phyloP scores from a whole-genome alignment of 2,329 filamentous ascomycete genomes.

The Grosmannia serpens region DNA sequence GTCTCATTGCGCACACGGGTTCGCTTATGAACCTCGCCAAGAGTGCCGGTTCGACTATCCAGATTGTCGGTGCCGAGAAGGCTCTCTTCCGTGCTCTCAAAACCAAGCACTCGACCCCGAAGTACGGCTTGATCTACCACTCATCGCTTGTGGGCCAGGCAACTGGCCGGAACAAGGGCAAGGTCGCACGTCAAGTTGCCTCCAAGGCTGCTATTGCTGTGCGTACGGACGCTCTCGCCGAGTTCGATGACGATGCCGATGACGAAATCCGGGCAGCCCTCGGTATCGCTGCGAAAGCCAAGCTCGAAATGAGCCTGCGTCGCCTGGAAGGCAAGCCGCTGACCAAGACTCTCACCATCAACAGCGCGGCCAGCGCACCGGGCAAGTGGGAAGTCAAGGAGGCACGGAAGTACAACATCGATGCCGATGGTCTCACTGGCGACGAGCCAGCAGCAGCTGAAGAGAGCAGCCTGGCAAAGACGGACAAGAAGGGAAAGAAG shows the following conservation, averaged over 20 bases:
- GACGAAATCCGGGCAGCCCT: slow-evolving; percentile 83
- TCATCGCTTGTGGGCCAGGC: slow-evolving; percentile 92
- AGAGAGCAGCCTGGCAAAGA: slow-evolving; percentile 30
- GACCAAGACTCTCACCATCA: slow-evolving; percentile 33
- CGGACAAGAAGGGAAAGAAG: slow-evolving; percentile 14
- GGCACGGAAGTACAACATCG: slow-evolving; percentile 84
- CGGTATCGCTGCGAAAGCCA: slow-evolving; percentile 59
- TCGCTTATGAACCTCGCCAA: slow-evolving; percentile 93
- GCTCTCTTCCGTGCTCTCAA: slow-evolving; percentile 95
- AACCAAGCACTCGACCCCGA: slow-evolving; percentile 98
- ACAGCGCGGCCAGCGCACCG: slow-evolving; percentile 37
- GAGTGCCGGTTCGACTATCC: slow-evolving; percentile 87
- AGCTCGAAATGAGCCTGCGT: slow-evolving; percentile 65
- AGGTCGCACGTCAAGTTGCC: slow-evolving; percentile 93
- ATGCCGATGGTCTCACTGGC: slow-evolving; percentile 73
- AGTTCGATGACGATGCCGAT: slow-evolving; percentile 64
- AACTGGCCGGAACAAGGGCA: slow-evolving; percentile 97
- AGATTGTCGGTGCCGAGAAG: slow-evolving; percentile 98
- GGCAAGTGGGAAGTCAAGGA: slow-evolving; percentile 89
- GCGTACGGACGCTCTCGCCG: slow-evolving; percentile 79
- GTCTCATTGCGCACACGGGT: slow-evolving; percentile 88
- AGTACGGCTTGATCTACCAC: slow-evolving; percentile 93
- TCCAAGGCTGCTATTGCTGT: slow-evolving; percentile 89
- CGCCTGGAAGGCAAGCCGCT: slow-evolving; percentile 84
- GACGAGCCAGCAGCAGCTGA: slow-evolving; percentile 46